These are phyloP conservation scores for Cyclanthera cordifolia DNA, from an alignment of 306 rosid genomes.

Conservation along the genomic window DNA sequence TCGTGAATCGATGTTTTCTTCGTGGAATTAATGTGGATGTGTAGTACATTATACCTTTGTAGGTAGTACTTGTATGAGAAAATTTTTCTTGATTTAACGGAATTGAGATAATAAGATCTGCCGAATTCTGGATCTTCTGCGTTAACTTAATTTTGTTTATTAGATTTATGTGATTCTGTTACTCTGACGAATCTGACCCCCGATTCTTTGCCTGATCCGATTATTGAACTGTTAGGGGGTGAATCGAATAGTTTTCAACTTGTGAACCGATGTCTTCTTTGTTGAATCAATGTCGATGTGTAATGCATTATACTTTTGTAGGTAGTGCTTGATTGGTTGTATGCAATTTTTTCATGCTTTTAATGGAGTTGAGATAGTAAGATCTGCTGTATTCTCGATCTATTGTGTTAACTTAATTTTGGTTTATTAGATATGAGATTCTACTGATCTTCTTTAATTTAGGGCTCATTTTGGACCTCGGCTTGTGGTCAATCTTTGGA, in stretches of 20 bases:
- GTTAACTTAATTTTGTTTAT: no score
- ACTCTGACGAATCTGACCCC: constrained; percentile 25
- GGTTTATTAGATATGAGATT: no score
- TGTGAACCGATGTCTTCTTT: constrained; percentile 9
- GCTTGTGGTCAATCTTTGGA: background rate
- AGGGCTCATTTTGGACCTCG: background rate
- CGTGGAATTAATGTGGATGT: background rate
- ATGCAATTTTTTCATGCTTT: background rate
- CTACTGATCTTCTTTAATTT: background rate
- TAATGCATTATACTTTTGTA: constrained; percentile 5
- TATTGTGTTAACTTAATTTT: background rate
- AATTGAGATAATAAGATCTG: background rate
- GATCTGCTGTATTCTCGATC: background rate
- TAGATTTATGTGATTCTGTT: no score
- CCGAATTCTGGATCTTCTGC: background rate
- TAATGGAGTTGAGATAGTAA: background rate
- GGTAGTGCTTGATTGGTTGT: background rate
- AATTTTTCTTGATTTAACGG: no score
- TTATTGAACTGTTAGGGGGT: background rate
- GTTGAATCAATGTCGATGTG: no score
- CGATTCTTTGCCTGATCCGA: constrained; percentile 22
- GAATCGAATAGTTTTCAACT: background rate
- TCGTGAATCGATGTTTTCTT: background rate
- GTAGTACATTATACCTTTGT: constrained; percentile 8
- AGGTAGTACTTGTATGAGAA: no score